Evolutionary conservation across 2,329 filamentous ascomycete species (phyloP).

Genomic region (Chrysoporthe austroafricana): DNA sequence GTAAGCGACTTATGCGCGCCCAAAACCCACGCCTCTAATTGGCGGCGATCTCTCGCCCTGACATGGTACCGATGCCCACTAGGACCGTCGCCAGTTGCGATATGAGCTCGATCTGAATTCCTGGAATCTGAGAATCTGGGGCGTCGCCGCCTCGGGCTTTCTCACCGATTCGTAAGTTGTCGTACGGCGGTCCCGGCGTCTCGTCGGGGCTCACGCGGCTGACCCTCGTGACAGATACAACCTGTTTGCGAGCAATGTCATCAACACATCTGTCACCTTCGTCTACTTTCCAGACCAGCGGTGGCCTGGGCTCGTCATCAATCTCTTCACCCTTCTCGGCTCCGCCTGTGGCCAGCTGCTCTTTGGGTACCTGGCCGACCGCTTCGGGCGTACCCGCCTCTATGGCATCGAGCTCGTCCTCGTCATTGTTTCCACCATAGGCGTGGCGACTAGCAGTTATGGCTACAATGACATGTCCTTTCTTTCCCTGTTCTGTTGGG

Average conservation of each 20-base stretch:
- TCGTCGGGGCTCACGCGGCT: background rate
- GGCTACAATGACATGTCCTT: slow-evolving; percentile 56
- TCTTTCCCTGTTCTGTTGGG: slow-evolving; percentile 54
- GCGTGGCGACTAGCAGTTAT: slow-evolving; percentile 56
- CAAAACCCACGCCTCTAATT: background rate
- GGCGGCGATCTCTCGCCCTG: background rate
- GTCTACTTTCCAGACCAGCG: slow-evolving; percentile 54
- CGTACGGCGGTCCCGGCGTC: background rate
- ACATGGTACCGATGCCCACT: slow-evolving; percentile 5
- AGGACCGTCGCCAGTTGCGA: slow-evolving; percentile 56
- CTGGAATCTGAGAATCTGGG: slow-evolving; percentile 59
- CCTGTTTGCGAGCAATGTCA: slow-evolving; percentile 59
- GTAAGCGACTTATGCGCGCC: slow-evolving; percentile 37
- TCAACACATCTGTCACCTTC: slow-evolving; percentile 55
- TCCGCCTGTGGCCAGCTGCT: slow-evolving; percentile 56
- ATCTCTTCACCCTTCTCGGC: slow-evolving; percentile 56
- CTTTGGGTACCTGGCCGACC: slow-evolving; percentile 59
- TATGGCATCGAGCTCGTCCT: slow-evolving; percentile 61
- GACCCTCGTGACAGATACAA: slow-evolving; percentile 47
- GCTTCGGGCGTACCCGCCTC: slow-evolving; percentile 57
- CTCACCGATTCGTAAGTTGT: slow-evolving; percentile 54
- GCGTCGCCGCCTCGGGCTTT: slow-evolving; percentile 58
- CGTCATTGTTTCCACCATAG: slow-evolving; percentile 61
- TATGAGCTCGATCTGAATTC: slow-evolving; percentile 59
- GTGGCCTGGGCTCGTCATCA: slow-evolving; percentile 54